Percentiles rank a stretch among this genome's conserved stretches.
These are phyloP conservation scores for Apiotrichum mycotoxinovorans DNA, from an alignment of 1,284 basidiomycete species.

Conservation along the genomic window DNA sequence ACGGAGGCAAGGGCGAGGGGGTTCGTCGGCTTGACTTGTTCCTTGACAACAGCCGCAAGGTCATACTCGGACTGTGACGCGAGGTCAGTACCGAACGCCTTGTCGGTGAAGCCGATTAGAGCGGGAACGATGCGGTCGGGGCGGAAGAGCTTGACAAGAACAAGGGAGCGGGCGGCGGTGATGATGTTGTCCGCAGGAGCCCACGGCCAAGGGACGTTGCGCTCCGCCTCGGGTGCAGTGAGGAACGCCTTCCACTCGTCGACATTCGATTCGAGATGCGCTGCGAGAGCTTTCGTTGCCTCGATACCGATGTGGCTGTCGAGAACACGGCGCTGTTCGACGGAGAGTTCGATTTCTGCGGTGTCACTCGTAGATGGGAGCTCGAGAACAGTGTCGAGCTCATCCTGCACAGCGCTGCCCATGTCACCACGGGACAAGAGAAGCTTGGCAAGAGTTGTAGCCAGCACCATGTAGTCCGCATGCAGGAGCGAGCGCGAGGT, in stretches of 20 bases:
- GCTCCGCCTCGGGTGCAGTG: constrained; percentile 67
- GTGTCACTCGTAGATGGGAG: constrained; percentile 46
- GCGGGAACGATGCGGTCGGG: constrained; percentile 42
- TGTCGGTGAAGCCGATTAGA: constrained; percentile 33
- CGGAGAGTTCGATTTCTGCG: constrained; percentile 17
- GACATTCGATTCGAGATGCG: constrained; percentile 63
- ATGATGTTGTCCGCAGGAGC: constrained; percentile 36
- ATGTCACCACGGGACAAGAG: constrained; percentile 65
- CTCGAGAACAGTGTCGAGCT: constrained; percentile 86
- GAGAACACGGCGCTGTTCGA: constrained; percentile 33
- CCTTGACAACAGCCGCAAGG: constrained; percentile 67
- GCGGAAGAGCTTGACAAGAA: constrained; percentile 43
- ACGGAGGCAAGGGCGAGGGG: constrained; percentile 89
- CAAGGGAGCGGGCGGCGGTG: constrained; percentile 32
- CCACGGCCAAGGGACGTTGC: constrained; percentile 71
- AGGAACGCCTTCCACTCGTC: constrained; percentile 76
- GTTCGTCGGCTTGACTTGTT: constrained; percentile 73
- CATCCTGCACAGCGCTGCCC: constrained; percentile 69
- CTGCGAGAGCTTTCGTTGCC: constrained; percentile 65
- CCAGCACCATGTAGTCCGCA: constrained; percentile 86
- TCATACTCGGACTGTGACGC: constrained; percentile 51
- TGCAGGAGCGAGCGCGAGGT: constrained; percentile 89
- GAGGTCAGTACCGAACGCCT: constrained; percentile 42
- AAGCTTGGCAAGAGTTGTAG: constrained; percentile 83
- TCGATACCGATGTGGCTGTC: constrained; percentile 30